Base-by-base conservation (phyloP, 202 grass and related monocot species). In the Panicum virgatum region DNA sequence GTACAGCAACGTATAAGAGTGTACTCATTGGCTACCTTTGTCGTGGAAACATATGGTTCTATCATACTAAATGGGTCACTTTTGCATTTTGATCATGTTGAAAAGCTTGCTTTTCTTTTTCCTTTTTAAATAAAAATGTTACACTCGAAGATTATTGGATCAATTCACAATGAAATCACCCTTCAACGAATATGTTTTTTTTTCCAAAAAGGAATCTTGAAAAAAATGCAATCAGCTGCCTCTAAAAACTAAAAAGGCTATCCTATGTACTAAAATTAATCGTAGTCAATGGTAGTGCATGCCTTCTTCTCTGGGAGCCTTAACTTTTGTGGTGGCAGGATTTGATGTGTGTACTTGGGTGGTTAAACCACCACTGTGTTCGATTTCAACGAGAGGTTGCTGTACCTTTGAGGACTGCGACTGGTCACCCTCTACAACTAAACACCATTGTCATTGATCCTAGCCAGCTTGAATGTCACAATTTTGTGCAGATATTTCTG, bases 301-400 rank as follows among this genome's bases (percentile, higher is more conserved):
- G 16, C 59, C 18, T 27, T 61, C 64, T 22, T 16, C 38, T 83
- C 42, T 15, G 51, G 52, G 15, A 75, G 61, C 75, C 47, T 69
- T 62, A 36, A 69, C 22, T 84, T 79, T 19, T 27, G 48, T 70
- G 26, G 44, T 62, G 70, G 20, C 82, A 80, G 56, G 76, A 76
- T 54, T 37, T 46, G 70, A 43, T 84, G 72, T 26, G 43, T 26
- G 81, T 80, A 80, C 81, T 85, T 54, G 75, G 79, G 83, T 86
- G 83, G 79, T 89, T 89, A 79, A 82, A 74, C 83, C 46, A 78
- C 67, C 36, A 51, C 1, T 3, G 78, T 51, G 50, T 86, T 73
- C 9, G 73, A 85, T 85, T 85, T 89, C 83, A 86, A 86, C 73
- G 73, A 69, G 60, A 86, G 68, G 62, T 86, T 78, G 79, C 14